phyloP scores from a whole-genome alignment of 257 asterid species.

The Petrea volubilis region DNA sequence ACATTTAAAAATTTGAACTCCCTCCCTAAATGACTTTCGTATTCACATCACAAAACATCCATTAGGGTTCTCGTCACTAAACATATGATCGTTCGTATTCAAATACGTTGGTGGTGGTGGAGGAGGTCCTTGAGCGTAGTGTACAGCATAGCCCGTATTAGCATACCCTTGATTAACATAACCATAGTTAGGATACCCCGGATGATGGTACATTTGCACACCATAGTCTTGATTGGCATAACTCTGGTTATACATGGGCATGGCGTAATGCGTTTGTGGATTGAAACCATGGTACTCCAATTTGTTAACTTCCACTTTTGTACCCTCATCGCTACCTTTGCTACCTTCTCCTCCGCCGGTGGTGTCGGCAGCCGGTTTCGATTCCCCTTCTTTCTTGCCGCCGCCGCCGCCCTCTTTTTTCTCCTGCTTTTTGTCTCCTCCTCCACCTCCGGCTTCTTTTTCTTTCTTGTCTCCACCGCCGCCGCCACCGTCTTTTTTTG shows the following conservation, averaged over 20 bases:
- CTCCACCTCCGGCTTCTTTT: constrained; percentile 29
- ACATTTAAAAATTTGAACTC: constrained; percentile 34
- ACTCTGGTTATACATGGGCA: constrained; percentile 55
- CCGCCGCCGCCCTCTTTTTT: constrained; percentile 24
- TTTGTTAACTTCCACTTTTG: constrained; percentile 57
- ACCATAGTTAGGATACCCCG: constrained; percentile 24
- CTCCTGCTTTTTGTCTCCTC: constrained; percentile 11
- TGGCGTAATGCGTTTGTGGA: constrained; percentile 49
- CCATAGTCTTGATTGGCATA: constrained; percentile 65
- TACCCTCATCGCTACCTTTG: constrained; percentile 34
- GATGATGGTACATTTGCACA: constrained; percentile 25
- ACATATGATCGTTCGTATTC: constrained; percentile 47
- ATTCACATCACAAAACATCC: constrained; percentile 82
- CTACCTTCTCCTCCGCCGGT: constrained; percentile 40
- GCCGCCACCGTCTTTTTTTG: constrained; percentile 63
- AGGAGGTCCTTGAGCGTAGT: constrained; percentile 54
- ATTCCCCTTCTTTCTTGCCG: constrained; percentile 26
- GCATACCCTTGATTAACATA: constrained; percentile 29
- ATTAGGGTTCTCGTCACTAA: constrained; percentile 89
- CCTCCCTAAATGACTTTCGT: neutral
- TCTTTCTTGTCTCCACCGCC: constrained; percentile 31
- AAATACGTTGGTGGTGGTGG: constrained; percentile 48
- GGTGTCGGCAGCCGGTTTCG: constrained; percentile 11
- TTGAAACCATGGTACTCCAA: constrained; percentile 46
- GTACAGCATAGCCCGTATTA: constrained; percentile 43